Base-by-base conservation (phyloP, 2,329 filamentous ascomycete genomes). In the Didymella sp. region DNA sequence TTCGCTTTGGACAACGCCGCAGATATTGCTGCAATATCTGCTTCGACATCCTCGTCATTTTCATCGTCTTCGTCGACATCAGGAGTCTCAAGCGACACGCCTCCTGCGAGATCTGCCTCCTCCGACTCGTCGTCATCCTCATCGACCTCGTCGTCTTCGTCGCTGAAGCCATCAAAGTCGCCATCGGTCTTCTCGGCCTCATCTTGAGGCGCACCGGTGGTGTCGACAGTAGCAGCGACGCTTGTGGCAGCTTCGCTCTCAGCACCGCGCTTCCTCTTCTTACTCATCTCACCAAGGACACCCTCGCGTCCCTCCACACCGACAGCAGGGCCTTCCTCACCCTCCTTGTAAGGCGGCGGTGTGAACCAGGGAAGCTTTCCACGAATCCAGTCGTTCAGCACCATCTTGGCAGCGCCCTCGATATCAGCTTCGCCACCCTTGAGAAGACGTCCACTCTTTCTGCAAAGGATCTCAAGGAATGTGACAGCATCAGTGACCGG, bases 341-440 rank as follows among this genome's bases (percentile, higher is more conserved):
- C 85, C 35, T 76, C 77, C 30, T 66, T 68, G 38, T 69, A 64
- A 2, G 93, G 92, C 9, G 92, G 88, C 8, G 92, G 87, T 0
- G 91, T 95, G 72, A 92, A 99, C 95, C 96, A 99, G 1, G 95
- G 95, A 24, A 98, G 91, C 78, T 94, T 97, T 54, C 95, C 95
- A 62, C 95, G 82, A 71, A 98, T 86, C 74, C 98, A 99, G 73
- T 99, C 95, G 70, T 96, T 98, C 58, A 99, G 80, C 0, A 99
- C 90, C 87, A 96, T 96, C 78, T 96, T 96, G 1, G 95, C 95
- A 44, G 96, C 92, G 68, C 93, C 92, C 69, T 98, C 94, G 52
- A 97, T 80, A 75, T 99, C 95, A 4, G 94, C 90, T 75, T 98
- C 95, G n/a, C 94, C 95, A 56, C 91, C 94, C 73, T 92, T 92